Conservation (phyloP, 139 green algal genomes). For the Closterium sp. region DNA sequence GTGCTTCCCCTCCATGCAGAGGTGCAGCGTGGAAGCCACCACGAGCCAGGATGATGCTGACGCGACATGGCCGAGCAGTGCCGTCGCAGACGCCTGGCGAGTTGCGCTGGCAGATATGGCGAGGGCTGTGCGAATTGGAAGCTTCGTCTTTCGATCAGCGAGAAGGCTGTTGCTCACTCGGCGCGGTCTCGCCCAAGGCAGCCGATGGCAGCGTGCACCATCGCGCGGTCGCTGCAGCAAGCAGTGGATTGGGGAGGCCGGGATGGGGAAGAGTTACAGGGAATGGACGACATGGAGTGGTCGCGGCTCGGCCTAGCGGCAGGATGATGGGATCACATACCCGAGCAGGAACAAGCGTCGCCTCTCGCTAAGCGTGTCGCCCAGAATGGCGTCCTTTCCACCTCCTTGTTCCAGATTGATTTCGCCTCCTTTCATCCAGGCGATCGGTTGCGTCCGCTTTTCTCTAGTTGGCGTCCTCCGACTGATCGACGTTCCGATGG, state of each 20-base stretch:
- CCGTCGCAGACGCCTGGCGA: not conserved
- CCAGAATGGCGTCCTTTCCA: not conserved
- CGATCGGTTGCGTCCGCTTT: too few species aligned
- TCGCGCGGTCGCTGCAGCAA: not conserved
- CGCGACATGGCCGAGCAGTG: not conserved
- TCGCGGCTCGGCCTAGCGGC: not conserved
- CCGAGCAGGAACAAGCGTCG: too few species aligned
- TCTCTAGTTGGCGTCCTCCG: too few species aligned
- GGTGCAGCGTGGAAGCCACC: not conserved
- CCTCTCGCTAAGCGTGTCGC: too few species aligned
- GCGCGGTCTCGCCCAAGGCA: not conserved
- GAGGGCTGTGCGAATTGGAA: not conserved
- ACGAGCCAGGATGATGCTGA: not conserved
- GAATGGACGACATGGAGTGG: not conserved
- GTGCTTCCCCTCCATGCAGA: not conserved
- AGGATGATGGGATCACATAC: not conserved
- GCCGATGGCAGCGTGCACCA: not conserved
- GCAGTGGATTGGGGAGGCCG: too few species aligned
- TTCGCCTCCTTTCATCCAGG: too few species aligned
- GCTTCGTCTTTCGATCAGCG: not conserved
- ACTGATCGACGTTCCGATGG: too few species aligned
- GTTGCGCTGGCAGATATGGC: not conserved
- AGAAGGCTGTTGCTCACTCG: not conserved
- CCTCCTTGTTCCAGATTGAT: too few species aligned
- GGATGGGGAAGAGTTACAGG: not conserved